Evolutionary conservation across 2,329 filamentous ascomycete genomes (phyloP), one percentile per base, ranked within the genome.

Genomic region (Cladosporium sp.): DNA sequence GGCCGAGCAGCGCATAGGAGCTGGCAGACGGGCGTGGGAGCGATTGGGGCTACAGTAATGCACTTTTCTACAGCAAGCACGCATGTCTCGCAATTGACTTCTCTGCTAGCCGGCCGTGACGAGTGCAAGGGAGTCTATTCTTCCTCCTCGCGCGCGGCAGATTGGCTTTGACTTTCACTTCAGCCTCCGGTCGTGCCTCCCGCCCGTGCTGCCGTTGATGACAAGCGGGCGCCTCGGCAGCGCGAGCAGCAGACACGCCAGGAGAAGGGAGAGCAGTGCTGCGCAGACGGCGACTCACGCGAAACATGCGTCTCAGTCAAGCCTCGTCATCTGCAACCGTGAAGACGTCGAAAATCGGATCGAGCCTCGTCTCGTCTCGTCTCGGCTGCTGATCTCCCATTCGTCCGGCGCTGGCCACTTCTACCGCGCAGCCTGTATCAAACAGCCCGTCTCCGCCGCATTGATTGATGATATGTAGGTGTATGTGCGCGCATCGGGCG

Each of bases 251-350:
- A 51, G 30, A 51, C 30, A 19, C 17, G 49, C 17, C n/a, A 37
- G 49, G 19, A 37, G 34, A 51, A 17, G 5, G 37, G 19, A 42
- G 54, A 34, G 25, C 52, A 47, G 20, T n/a, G n/a, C n/a, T n/a
- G n/a, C n/a, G n/a, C 25, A 28, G n/a, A 30, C n/a, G 37, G 34
- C 38, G 39, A 45, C 14, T 45, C 37, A 55, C 38, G 43, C 40
- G 42, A 56, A 40, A 56, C 54, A 56, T 56, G 28, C 28, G 51
- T 43, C 38, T 43, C 39, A 30, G 22, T 54, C 51, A n/a, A n/a
- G 52, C 52, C 17, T 55, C 52, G 52, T 55, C 54, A 56, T 37
- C 54, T 56, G 54, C 54, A 56, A 34, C 42, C 36, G 11, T 56
- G 54, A 56, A 56, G 54, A 56, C 36, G 11, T n/a, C 30, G 15